Percentiles rank a stretch among this genome's conserved stretches.
Conservation (phyloP, 352 stramenopile genomes). For the Phytophthora palmivora region DNA sequence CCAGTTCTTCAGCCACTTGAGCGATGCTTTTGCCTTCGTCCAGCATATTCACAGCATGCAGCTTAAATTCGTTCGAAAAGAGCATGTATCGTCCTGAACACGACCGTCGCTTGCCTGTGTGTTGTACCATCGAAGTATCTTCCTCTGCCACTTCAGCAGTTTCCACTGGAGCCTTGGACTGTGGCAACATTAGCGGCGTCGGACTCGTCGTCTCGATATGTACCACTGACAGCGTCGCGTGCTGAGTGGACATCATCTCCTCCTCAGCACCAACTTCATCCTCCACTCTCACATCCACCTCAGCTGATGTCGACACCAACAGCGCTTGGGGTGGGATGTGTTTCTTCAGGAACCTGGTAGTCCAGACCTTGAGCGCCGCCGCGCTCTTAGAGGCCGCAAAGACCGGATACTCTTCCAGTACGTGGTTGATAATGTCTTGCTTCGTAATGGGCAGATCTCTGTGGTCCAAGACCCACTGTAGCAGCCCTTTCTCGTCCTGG, state of each 20-base stretch:
- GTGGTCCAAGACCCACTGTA: slow-evolving; percentile 72
- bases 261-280: background rate
- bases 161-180: slow-evolving; percentile 7
- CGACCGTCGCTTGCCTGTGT: slow-evolving; percentile 52
- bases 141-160: background rate
- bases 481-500: slow-evolving; percentile 46
- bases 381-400: slow-evolving; percentile 64
- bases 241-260: slow-evolving; percentile 11
- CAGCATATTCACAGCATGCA: slow-evolving; percentile 71
- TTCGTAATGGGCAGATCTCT: slow-evolving; percentile 55
- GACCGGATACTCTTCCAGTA: slow-evolving; percentile 56
- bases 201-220: slow-evolving; percentile 1
- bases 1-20: slow-evolving; percentile 68
- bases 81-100: slow-evolving; percentile 73
- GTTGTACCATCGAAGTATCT: slow-evolving; percentile 21
- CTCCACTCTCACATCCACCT: background rate
- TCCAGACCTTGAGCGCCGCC: slow-evolving; percentile 72
- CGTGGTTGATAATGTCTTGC: slow-evolving; percentile 72
- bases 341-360: slow-evolving; percentile 69
- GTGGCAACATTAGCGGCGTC: slow-evolving; percentile 15
- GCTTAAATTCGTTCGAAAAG: slow-evolving; percentile 84
- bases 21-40: slow-evolving; percentile 70
- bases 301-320: background rate
- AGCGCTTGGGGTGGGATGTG: slow-evolving; percentile 42
- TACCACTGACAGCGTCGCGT: slow-evolving; percentile 5